Evolutionary conservation across 139 green algal genomes (phyloP).

Genomic region (Axilococcus clingmanii): DNA sequence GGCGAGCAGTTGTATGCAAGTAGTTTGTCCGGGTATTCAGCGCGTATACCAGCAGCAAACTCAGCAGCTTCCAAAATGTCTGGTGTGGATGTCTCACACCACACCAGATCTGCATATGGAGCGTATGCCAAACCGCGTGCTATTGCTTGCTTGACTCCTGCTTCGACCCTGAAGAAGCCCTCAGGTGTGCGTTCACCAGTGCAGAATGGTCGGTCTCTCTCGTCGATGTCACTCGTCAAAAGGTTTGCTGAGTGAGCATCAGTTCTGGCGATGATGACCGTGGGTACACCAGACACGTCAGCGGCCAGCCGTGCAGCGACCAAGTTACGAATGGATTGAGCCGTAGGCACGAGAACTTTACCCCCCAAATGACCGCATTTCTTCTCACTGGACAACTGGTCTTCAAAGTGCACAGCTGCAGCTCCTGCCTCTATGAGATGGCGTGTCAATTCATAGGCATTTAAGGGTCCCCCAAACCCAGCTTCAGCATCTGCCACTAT

Average conservation of each 20-base stretch:
- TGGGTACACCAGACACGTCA: conserved; percentile 60
- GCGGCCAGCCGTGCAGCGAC: conserved; percentile 65
- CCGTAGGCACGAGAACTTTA: conserved; percentile 66
- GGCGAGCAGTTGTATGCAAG: conserved; percentile 90
- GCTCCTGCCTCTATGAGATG: conserved; percentile 66
- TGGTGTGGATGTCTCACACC: conserved; percentile 81
- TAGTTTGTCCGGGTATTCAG: conserved; percentile 75
- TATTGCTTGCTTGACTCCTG: conserved; percentile 62
- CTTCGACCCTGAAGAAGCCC: conserved; percentile 67
- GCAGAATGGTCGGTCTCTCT: conserved; percentile 65
- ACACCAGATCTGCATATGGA: conserved; percentile 78
- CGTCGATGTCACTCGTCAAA: conserved; percentile 75
- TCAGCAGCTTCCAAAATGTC: conserved; percentile 57
- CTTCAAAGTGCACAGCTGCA: conserved; percentile 74
- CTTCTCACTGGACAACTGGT: conserved; percentile 54
- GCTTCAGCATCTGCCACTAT: conserved; percentile 81
- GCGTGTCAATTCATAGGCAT: conserved; percentile 74
- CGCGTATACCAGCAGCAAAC: conserved; percentile 65
- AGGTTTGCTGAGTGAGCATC: conserved; percentile 65
- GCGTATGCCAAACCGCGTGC: conserved; percentile 75
- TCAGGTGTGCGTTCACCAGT: conserved; percentile 72
- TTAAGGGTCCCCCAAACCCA: conserved; percentile 80
- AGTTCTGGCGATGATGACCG: conserved; percentile 70
- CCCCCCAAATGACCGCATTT: conserved; percentile 75
- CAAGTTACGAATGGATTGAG: conserved; percentile 63